Conservation (phyloP, 2,329 filamentous ascomycete species). For the Catunica adiposa region DNA sequence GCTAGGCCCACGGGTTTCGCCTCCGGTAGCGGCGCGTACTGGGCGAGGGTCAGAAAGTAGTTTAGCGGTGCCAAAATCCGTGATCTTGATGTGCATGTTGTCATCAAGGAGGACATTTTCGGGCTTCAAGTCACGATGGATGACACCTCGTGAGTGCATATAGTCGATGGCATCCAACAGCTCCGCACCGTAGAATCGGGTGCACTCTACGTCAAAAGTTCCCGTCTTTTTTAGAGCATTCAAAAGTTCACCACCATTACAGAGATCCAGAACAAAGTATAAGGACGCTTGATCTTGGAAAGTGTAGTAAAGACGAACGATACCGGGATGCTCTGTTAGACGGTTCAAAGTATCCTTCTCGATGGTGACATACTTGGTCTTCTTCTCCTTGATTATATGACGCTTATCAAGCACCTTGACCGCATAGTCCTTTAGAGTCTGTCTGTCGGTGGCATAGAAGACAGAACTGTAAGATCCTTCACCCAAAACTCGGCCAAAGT, state of each 20-base stretch:
- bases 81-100: conserved; percentile 96
- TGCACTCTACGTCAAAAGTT: conserved; percentile 90
- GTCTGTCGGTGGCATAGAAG: conserved; percentile 77
- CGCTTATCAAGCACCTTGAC: conserved; percentile 97
- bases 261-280: conserved; percentile 92
- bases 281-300: conserved; percentile 93
- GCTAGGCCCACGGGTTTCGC: conserved; percentile 15
- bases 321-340: conserved; percentile 87
- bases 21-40: not conserved
- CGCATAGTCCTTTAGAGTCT: conserved; percentile 89
- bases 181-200: conserved; percentile 84
- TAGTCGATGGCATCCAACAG: conserved; percentile 91
- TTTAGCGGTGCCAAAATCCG: conserved; percentile 97
- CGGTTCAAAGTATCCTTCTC: conserved; percentile 96
- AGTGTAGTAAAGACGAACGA: conserved; percentile 93
- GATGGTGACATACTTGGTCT: conserved; percentile 99
- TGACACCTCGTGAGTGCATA: conserved; percentile 92
- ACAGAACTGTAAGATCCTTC: conserved; percentile 98
- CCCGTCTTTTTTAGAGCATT: conserved; percentile 87
- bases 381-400: conserved; percentile 99
- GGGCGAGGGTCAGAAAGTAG: conserved; percentile 34
- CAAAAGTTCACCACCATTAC: conserved; percentile 78
- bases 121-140: conserved; percentile 90
- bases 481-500: conserved; percentile 75
- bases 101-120: conserved; percentile 93